Evolutionary conservation across 805 yeast species (phyloP).

Genomic region (Candida ipomoeae): DNA sequence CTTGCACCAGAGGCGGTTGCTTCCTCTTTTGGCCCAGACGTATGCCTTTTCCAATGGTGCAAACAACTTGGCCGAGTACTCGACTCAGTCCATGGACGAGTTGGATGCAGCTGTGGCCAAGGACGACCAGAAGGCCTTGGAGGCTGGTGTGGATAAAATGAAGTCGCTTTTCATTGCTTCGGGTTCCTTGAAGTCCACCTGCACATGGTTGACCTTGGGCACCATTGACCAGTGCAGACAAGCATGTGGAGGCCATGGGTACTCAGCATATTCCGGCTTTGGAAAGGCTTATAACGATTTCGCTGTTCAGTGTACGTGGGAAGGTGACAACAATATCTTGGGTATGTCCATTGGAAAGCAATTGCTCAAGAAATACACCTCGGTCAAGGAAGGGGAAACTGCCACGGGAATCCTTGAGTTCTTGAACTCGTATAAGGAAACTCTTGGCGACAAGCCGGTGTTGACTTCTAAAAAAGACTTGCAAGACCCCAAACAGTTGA

Average conservation of each 20-base stretch:
- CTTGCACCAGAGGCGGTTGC: constrained; percentile 79
- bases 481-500: constrained; percentile 21
- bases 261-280: constrained; percentile 87
- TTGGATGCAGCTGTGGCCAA: constrained; percentile 53
- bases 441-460: constrained; percentile 26
- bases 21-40: constrained; percentile 79
- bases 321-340: constrained; percentile 89
- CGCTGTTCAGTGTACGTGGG: constrained; percentile 99
- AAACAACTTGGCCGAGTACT: constrained; percentile 51
- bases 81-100: constrained; percentile 45
- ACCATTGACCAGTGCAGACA: constrained; percentile 88
- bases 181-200: constrained; percentile 83
- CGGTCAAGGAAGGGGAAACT: constrained; percentile 32
- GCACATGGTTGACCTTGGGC: constrained; percentile 80
- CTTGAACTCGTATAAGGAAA: constrained; percentile 28
- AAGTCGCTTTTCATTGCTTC: constrained; percentile 80
- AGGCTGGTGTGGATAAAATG: constrained; percentile 51
- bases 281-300: constrained; percentile 87
- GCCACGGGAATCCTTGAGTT: constrained; percentile 47
- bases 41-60: constrained; percentile 76
- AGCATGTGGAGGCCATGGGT: constrained; percentile 95
- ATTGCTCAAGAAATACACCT: constrained; percentile 48
- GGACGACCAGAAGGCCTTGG: constrained; percentile 44
- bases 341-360: constrained; percentile 84
- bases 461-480: constrained; percentile 22